These are phyloP conservation scores for Saxophila tyrrhenica DNA, from an alignment of 495 filamentous ascomycete genomes.

Conservation along the genomic window DNA sequence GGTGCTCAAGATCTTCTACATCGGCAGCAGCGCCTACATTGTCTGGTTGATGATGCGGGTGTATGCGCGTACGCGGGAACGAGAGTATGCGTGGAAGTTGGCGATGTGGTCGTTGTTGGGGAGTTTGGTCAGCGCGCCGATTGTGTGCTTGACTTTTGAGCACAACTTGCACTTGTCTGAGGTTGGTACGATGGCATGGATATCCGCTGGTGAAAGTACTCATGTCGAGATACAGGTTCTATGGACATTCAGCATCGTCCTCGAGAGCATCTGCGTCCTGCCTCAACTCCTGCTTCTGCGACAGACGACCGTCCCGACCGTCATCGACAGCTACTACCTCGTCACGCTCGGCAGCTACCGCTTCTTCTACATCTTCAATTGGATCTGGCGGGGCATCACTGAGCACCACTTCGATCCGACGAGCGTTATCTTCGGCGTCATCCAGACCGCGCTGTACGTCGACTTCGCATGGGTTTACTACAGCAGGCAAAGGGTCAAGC, in stretches of 20 bases:
- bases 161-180: slow-evolving; percentile 5
- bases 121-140: slow-evolving; percentile 49
- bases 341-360: slow-evolving; percentile 81
- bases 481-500: slow-evolving; percentile 84
- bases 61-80: slow-evolving; percentile 77
- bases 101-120: slow-evolving; percentile 51
- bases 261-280: slow-evolving; percentile 82
- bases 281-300: slow-evolving; percentile 86
- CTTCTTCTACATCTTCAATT: slow-evolving; percentile 82
- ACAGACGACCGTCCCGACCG: slow-evolving; percentile 89
- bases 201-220: background rate
- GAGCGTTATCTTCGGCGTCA: slow-evolving; percentile 68
- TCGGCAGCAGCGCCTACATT: slow-evolving; percentile 74
- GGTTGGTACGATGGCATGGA: background rate
- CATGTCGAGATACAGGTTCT: slow-evolving; percentile 39
- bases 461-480: slow-evolving; percentile 98
- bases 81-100: slow-evolving; percentile 84
- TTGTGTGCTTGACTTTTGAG: slow-evolving; percentile 54
- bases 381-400: slow-evolving; percentile 60
- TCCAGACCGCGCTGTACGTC: slow-evolving; percentile 83
- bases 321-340: slow-evolving; percentile 92
- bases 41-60: slow-evolving; percentile 76
- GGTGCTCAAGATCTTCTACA: slow-evolving; percentile 78
- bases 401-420: slow-evolving; percentile 54
- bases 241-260: slow-evolving; percentile 78